A percentile compares a stretch with the other conserved stretches of the same genome.
Evolutionary conservation across 1,284 basidiomycete genomes (phyloP).

Genomic region (Apiotrichum laibachii): DNA sequence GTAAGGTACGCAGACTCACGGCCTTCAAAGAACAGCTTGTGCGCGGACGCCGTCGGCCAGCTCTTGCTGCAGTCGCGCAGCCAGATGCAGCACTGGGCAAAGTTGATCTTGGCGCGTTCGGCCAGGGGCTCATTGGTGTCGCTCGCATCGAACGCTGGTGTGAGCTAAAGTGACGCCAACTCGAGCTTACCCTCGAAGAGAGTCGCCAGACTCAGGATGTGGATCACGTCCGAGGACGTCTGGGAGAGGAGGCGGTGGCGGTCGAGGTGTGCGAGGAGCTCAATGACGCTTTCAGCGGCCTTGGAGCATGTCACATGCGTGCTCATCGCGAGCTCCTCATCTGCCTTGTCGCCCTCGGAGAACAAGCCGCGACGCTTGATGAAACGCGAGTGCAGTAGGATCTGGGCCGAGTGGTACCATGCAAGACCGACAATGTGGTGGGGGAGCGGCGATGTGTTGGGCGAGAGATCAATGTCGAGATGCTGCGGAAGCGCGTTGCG

Average conservation of each 20-base stretch:
- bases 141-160: conserved; percentile 27
- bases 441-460: conserved; percentile 32
- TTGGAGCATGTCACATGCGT: conserved; percentile 37
- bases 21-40: conserved; percentile 47
- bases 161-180: neutral
- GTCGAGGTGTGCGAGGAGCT: conserved; percentile 37
- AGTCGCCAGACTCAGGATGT: conserved; percentile 42
- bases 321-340: conserved; percentile 9
- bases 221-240: conserved; percentile 41
- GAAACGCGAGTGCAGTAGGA: conserved; percentile 42
- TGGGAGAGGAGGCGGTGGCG: conserved; percentile 32
- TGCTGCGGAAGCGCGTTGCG: conserved; percentile 23
- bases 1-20: neutral
- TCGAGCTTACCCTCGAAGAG: conserved; percentile 28
- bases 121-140: conserved; percentile 25
- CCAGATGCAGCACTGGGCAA: conserved; percentile 47
- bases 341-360: conserved; percentile 2
- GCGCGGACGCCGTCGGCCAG: conserved; percentile 45
- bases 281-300: conserved; percentile 36
- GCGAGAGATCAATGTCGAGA: conserved; percentile 26
- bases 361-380: conserved; percentile 22
- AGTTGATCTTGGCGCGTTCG: conserved; percentile 36
- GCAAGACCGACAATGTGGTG: conserved; percentile 39
- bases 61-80: conserved; percentile 36
- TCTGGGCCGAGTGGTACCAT: conserved; percentile 42